Base-by-base conservation (phyloP, 2,329 filamentous ascomycete species). In the Pseudogymnoascus sp. region DNA sequence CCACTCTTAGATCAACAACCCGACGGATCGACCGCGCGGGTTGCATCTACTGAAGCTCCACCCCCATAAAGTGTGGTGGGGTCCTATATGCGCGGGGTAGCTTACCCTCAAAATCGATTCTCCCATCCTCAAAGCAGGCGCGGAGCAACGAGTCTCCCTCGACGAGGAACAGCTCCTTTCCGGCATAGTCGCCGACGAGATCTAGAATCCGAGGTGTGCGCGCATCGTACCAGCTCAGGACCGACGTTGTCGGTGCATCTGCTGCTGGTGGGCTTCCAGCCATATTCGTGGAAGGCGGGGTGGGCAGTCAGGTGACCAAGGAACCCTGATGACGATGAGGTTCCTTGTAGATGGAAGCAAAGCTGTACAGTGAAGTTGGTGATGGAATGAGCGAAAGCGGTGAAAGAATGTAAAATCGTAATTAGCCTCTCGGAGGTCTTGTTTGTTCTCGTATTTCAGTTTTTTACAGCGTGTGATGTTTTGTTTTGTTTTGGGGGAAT, bases 171-270 rank as follows among this genome's bases (percentile, higher is more conserved):
- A 88, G 78, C 70, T 91, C 89, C 65, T 84, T 84, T 21, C 89
- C 89, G 3, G 87, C 88, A 74, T 89, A 92, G 71, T 92, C 89
- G 42, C 89, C 88, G 3, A 91, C 83, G 2, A 92, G 81, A 68
- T 90, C 87, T 28, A 89, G 79, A 60, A 75, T 75, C 62, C 79
- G 74, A 5, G 79, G 77, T 11, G 73, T 68, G 3, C 79, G 72
- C 11, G 69, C 70, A 64, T 74, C 76, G 69, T 82, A 83, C 74
- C 76, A 74, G 18, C 63, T 66, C 40, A 68, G 44, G 60, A 71
- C 67, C 61, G 65, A 63, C 59, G 50, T 56, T 36, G 50, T 56
- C 50, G 50, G 16, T 34, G 28, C 50, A 56, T 56, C 50, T 56
- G 50, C 28, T 12, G 28, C 50, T 34, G 50, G 50, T 34, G 28